Evolutionary conservation across 805 yeast genomes (phyloP).

Genomic region (Candida germanica): DNA sequence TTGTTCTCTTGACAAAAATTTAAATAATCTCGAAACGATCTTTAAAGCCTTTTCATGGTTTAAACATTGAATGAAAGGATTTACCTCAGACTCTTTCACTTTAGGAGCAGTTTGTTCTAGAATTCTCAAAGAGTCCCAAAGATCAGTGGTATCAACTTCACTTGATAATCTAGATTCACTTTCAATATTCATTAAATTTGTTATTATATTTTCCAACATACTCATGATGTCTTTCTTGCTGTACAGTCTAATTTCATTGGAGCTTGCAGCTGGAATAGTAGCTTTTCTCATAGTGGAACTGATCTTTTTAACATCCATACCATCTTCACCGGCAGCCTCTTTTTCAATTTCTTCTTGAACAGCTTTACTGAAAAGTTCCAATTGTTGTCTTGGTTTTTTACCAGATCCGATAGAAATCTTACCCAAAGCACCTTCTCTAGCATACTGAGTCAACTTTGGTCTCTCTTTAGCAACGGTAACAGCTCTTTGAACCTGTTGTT

Average conservation of each 20-base stretch:
- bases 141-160: constrained; percentile 36
- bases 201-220: constrained; percentile 74
- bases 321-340: constrained; percentile 22
- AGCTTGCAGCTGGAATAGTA: constrained; percentile 25
- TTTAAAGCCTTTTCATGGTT: constrained; percentile 86
- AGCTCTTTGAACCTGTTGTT: constrained; percentile 95
- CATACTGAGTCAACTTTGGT: constrained; percentile 62
- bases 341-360: constrained; percentile 45
- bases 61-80: constrained; percentile 80
- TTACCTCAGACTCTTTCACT: constrained; percentile 49
- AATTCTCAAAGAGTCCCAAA: constrained; percentile 80
- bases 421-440: constrained; percentile 86
- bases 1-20: constrained; percentile 74
- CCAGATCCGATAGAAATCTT: constrained; percentile 75
- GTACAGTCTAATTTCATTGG: constrained; percentile 23
- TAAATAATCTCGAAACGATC: constrained; percentile 82
- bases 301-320: constrained; percentile 17
- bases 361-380: constrained; percentile 58
- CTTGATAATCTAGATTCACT: constrained; percentile 44
- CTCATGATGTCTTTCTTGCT: constrained; percentile 50
- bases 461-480: constrained; percentile 92
- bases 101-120: constrained; percentile 58
- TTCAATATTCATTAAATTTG: constrained; percentile 74
- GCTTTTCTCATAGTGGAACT: constrained; percentile 23
- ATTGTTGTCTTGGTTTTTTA: constrained; percentile 83